Evolutionary conservation across 192 early-diverging fungal genomes (phyloP), one percentile per base, ranked within the genome.

Genomic region (Rhizophagus prolifer): DNA sequence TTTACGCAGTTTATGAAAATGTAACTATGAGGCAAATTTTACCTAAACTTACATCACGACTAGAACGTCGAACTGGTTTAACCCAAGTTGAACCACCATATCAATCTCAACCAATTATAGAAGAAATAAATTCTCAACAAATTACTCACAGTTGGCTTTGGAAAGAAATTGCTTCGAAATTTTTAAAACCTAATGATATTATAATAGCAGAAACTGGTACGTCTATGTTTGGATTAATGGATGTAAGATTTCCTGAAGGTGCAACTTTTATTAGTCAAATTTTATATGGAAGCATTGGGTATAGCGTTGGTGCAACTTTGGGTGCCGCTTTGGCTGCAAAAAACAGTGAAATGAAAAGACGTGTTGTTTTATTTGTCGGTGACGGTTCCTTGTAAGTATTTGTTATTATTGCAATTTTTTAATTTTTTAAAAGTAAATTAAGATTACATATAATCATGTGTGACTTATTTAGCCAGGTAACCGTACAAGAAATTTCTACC

Each of bases 121-220:
- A 28, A 14, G 80, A 82, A 50, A 13, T 25, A 10, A 21, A 36
- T 23, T 28, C 30, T 23, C 16, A 28, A 0, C 73, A 78, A 63
- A 82, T 86, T 50, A 76, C 72, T 31, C 86, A 87, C 19, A 70
- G 63, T 21, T 87, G 80, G 67, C 79, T 87, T 54, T 87, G 86
- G 86, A 60, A 75, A 44, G 80, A 76, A 26, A 79, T 85, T 28
- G 61, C 78, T 16, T 78, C 62, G 19, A 64, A 80, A 2, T 80
- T 74, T 44, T 72, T 87, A 9, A 74, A 72, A 9, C 62, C 62
- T 12, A 69, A 77, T 28, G 44, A 83, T 21, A 63, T 85, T 28
- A 78, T 87, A 44, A 72, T 83, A 21, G 81, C 77, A 12, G 86
- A 87, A 66, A 86, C 85, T n/a, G 86, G 86, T 44, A 87, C 86